phyloP scores from a whole-genome alignment of 2,329 filamentous ascomycete species.

The Aureobasidium sp. region DNA sequence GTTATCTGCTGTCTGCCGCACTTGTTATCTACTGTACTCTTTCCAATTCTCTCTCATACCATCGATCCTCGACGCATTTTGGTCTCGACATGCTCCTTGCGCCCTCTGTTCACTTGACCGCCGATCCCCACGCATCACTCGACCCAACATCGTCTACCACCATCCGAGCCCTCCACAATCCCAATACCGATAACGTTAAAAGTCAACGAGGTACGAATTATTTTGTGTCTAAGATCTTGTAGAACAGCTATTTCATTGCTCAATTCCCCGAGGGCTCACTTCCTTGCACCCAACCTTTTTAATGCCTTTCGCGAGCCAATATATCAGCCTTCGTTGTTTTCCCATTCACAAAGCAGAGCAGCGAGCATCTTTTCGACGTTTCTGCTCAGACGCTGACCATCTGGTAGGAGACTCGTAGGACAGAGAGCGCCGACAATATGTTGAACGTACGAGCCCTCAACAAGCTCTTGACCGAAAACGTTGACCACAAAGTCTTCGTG shows the following conservation, averaged over 20 bases:
- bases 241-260: not conserved
- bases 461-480: conserved; percentile 38
- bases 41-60: not conserved
- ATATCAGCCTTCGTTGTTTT: not conserved
- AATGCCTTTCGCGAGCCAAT: not conserved
- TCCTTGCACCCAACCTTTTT: not conserved
- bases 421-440: conserved; percentile 26
- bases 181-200: not conserved
- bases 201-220: not conserved
- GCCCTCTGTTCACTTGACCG: not conserved
- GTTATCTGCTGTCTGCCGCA: not conserved
- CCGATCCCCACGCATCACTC: not conserved
- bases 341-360: too few species aligned
- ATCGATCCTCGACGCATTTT: not conserved
- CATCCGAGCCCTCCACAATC: not conserved
- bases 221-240: not conserved
- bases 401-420: not conserved
- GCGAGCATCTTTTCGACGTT: not conserved
- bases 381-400: not conserved
- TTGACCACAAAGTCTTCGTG: conserved; percentile 36
- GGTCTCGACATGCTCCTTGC: not conserved
- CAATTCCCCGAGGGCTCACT: not conserved
- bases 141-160: not conserved
- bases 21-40: not conserved
- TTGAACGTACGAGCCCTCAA: conserved; percentile 38